Percentiles rank a stretch among this genome's conserved stretches.
phyloP scores from a whole-genome alignment of 495 filamentous ascomycete species.

The Letharia columbiana region DNA sequence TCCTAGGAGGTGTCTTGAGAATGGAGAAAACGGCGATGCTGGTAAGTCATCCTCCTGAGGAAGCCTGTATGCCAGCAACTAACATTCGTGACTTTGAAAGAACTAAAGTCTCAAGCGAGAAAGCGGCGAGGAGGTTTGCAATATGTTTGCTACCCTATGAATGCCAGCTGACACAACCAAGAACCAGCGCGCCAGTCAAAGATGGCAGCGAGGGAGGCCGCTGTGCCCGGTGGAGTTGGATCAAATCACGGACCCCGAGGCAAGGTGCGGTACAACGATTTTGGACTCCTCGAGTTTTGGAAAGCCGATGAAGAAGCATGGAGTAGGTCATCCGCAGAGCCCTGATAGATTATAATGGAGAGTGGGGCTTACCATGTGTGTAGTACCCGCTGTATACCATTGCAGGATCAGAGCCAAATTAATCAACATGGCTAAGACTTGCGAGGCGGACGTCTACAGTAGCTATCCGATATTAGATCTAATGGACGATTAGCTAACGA shows the following conservation, averaged over 20 bases:
- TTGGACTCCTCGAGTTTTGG: neutral
- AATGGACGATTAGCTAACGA: neutral
- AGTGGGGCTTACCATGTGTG: neutral
- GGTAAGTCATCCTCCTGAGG: neutral
- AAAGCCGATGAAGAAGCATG: neutral
- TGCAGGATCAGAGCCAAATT: neutral
- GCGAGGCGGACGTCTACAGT: neutral
- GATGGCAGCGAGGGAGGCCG: neutral
- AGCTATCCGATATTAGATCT: neutral
- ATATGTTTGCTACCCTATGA: neutral
- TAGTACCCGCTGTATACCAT: neutral
- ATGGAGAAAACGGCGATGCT: neutral
- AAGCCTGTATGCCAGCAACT: neutral
- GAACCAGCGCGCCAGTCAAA: neutral
- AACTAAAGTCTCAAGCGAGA: neutral
- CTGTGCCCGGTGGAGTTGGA: neutral
- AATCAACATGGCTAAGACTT: neutral
- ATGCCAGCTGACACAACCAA: neutral
- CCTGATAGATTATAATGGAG: neutral
- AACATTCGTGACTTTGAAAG: neutral
- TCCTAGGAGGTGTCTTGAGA: neutral
- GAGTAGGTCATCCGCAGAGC: neutral
- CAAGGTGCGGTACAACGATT: neutral
- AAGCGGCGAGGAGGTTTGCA: neutral
- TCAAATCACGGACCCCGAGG: neutral